Evolutionary conservation across 163 green algal genomes (phyloP), one percentile per base, ranked within the genome.

Genomic region (Scenedesmus sp.): DNA sequence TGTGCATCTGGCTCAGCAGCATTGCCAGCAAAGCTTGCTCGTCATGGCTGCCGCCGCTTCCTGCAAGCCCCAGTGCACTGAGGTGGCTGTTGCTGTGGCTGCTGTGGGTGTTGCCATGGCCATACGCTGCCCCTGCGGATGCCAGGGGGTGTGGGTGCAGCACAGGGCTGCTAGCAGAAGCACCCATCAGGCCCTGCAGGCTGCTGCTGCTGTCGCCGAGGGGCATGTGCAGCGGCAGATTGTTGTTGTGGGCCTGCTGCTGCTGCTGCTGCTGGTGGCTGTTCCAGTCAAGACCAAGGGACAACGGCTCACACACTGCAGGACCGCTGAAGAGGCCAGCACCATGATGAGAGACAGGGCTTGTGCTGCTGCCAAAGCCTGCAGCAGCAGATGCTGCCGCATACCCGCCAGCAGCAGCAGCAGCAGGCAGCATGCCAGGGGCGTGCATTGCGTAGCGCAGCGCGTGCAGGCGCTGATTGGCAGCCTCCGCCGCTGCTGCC

Each of bases 251-350:
- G 34, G 34, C 34, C 34, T 46, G 34, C 18, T 86, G 81, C 55
- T 86, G 81, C 81, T 86, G 81, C 55, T 86, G 81, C 6, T 86
- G 81, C 16, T 59, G 76, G 34, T 62, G 16, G 6, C 2, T 86
- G 18, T 62, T 64, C 20, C 70, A 79, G 70, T 79, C 70, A 5
- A 79, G 70, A 0, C 6, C 23, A 46, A 52, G 70, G 13, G 70
- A 15, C 23, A 79, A 23, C 23, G 23, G 23, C 70, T 79, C 23
- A 79, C 70, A 79, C 70, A 52, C 23, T 16, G 70, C 70, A 79
- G 70, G 23, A 6, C 7, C 23, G 23, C 13, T 52, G 70, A 79
- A 79, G 4, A 79, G 3, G 5, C 23, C 23, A 23, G 6, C 23
- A 13, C 70, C 70, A 13, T 52, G 70, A 13, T 52, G 70, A 6